Evolutionary conservation across 1,284 basidiomycete species (phyloP), one percentile per base, ranked within the genome.

Genomic region (Pseudozyma hubeiensis): DNA sequence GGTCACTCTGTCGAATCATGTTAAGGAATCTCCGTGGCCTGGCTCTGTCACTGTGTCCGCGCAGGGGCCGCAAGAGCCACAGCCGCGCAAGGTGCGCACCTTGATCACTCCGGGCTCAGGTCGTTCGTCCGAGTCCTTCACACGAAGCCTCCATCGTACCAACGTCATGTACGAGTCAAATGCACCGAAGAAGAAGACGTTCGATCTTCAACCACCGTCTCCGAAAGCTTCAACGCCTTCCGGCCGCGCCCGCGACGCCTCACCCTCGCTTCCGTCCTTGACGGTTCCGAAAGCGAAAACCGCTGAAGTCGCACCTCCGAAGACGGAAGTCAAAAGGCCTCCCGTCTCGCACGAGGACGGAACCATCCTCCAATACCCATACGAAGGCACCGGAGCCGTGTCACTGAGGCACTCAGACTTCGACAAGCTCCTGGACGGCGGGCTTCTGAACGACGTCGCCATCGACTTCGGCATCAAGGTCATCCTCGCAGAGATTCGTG

Each of bases 401-500:
- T 68, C 60, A 5, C 29, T 84, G 7, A 58, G 73, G 35, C 53
- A 43, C 4, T 60, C 64, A 0, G 82, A 84, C 49, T 37, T 79
- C 11, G 60, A 67, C 6, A 64, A 71, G 14, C 77, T 84, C 29
- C 35, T 68, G 37, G 79, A 81, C 17, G 76, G 75, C 29, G 73
- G 79, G 44, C 75, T 78, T 37, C 67, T 99, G 49, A 99, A 99
- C 83, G 97, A 99, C 85, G 95, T 92, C 0, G 86, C 98, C 29
- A 93, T 99, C 47, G 96, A 99, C 81, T 97, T 96, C 81, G 96
- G 93, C 3, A 87, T 99, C 35, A 94, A 93, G 92, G 93, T 80
- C 52, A 91, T 86, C 0, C 59, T 76, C 46, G 74, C 81, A 24
- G 31, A 75, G 33, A 75, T 79, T 30, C 66, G 75, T 7, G 30